A percentile compares a stretch with the other conserved stretches of the same genome.
Evolutionary conservation across 1,284 basidiomycete genomes (phyloP).

Genomic region (Pisolithus thermaeus): DNA sequence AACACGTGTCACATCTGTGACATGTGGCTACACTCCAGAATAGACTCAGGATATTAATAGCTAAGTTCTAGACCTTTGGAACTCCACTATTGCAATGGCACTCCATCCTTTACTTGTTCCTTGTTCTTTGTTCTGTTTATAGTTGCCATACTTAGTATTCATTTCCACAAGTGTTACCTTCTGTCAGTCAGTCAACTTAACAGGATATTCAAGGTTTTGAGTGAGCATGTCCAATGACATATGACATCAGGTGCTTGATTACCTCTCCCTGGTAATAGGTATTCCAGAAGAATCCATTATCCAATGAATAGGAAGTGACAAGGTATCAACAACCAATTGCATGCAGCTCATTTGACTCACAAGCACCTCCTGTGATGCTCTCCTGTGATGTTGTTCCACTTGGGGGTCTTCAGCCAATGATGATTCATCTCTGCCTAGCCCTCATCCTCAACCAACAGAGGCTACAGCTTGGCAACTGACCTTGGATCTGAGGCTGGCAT

Average conservation of each 20-base stretch:
- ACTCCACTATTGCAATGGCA: no score
- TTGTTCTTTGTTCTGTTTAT: no score
- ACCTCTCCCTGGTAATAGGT: conserved; percentile 44
- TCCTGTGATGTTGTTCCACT: no score
- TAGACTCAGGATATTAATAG: conserved; percentile 26
- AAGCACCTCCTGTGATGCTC: conserved; percentile 1
- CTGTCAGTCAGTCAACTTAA: conserved; percentile 77
- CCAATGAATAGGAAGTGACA: conserved; percentile 81
- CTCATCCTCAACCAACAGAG: no score
- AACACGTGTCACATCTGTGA: conserved; percentile 36
- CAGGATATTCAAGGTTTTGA: conserved; percentile 76
- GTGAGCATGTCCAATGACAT: conserved; percentile 30
- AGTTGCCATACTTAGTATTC: no score
- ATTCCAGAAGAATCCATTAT: conserved; percentile 84
- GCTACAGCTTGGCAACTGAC: no score
- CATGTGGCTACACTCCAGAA: conserved; percentile 41
- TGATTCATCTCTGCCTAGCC: no score
- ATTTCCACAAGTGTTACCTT: conserved; percentile 8
- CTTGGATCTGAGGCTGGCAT: no score
- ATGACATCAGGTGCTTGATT: neutral
- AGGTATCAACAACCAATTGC: conserved; percentile 40
- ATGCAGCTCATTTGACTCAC: conserved; percentile 6
- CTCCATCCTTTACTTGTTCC: no score
- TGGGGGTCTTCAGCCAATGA: no score
- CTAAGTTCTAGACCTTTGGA: no score